These are phyloP conservation scores for Solanum lycopersicoides DNA, from an alignment of 257 asterid genomes.

Conservation along the genomic window DNA sequence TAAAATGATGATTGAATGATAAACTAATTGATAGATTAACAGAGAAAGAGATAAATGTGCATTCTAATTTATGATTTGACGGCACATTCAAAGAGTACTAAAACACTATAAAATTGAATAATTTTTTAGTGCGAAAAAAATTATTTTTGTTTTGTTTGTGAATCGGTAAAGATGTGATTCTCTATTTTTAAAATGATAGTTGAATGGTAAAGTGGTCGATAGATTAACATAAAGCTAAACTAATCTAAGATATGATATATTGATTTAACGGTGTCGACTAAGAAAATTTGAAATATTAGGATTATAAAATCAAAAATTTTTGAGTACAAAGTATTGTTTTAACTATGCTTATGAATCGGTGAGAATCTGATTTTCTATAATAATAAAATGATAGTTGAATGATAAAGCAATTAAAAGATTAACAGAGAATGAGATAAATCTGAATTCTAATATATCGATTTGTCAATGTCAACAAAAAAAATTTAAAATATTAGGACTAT, in stretches of 20 bases:
- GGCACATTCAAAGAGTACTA: too few relatives aligned
- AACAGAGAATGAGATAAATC: background rate
- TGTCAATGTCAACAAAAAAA: too few relatives aligned
- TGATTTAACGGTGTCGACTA: background rate
- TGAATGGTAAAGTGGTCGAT: too few relatives aligned
- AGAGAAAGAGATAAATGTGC: background rate
- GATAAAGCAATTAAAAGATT: too few relatives aligned
- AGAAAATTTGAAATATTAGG: background rate
- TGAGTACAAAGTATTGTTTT: fast-evolving
- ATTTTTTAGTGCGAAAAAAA: background rate
- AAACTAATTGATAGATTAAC: background rate
- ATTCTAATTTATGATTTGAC: background rate
- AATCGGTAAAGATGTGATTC: too few relatives aligned
- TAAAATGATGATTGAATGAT: background rate
- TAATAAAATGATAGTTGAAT: background rate
- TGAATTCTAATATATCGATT: too few relatives aligned
- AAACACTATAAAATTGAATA: too few relatives aligned
- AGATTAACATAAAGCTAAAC: too few relatives aligned
- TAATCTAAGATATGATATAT: background rate
- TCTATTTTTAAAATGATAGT: too few relatives aligned
- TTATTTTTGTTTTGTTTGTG: background rate
- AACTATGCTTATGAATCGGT: background rate
- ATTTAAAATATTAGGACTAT: background rate
- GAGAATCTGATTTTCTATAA: too few relatives aligned
- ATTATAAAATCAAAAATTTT: background rate